Conservation (phyloP, 176 grass and related monocot genomes). For the Ampelocalamus luodianensis region DNA sequence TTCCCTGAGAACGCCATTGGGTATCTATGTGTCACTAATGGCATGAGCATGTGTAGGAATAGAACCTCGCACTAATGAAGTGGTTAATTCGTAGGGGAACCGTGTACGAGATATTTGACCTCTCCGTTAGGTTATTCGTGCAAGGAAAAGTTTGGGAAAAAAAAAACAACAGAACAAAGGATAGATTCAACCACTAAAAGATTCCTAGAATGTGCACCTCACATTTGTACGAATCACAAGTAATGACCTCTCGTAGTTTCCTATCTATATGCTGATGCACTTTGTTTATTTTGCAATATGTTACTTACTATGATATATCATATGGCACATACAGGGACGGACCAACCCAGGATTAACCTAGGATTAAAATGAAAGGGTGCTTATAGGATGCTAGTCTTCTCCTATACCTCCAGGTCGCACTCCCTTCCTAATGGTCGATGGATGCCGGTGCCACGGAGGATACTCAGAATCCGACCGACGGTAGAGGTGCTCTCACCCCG, state of each 20-base stretch:
- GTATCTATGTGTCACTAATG: neutral
- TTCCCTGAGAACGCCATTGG: neutral
- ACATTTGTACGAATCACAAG: conserved; percentile 19
- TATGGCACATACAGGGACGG: too few species aligned
- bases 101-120: neutral
- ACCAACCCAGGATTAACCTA: too few species aligned
- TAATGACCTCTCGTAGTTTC: conserved; percentile 39
- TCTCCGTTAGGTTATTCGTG: neutral
- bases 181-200: conserved; percentile 25
- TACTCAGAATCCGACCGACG: too few species aligned
- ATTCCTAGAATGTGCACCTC: conserved; percentile 39
- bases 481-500: too few species aligned
- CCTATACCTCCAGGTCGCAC: too few species aligned
- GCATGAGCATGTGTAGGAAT: too few species aligned
- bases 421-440: too few species aligned
- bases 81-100: neutral
- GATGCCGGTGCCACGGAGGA: too few species aligned
- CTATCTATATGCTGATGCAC: conserved; percentile 39
- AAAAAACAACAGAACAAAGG: conserved; percentile 9
- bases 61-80: neutral
- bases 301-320: neutral
- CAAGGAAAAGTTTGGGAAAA: neutral
- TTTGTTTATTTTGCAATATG: conserved; percentile 23
- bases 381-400: too few species aligned
- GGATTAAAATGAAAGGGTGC: too few species aligned